Base-by-base conservation (phyloP, 2,329 filamentous ascomycete species). In the Capronia epimyces region DNA sequence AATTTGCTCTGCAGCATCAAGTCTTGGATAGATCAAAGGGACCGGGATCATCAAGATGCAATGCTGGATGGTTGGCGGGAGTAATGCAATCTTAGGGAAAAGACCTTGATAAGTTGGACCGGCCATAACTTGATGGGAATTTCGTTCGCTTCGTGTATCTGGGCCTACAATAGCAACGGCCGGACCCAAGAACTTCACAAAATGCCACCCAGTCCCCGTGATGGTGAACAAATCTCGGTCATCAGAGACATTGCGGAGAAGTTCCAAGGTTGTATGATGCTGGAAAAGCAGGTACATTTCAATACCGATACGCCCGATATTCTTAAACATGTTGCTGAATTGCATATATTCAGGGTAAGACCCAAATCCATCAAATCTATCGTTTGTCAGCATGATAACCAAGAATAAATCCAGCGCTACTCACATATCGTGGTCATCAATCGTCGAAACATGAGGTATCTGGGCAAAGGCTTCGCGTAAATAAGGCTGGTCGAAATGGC, bases 311-410 rank as follows among this genome's bases (percentile, higher is more conserved):
- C 93, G 83, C 20, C 93, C 93, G 64, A 97, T 95, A 65, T 97
- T 97, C 72, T 95, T 96, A 76, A 98, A 97, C 72, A 97, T 89
- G 58, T 95, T 86, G 15, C 89, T 96, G 60, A 87, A 87, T 66
- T 98, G 93, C 91, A 98, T 97, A 66, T 97, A 94, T 56, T 95
- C 89, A 0, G 93, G 93, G 64, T 97, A 98, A 1, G 89, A 95
- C 24, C 93, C 93, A 62, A 93, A 98, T 21, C 93, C 93, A 65
- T 98, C 93, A 62, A 98, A 98, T 52, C 89, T 95, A 64, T 31
- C 63, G 37, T 46, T 13, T 15, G 21, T 56, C 25, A 50, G 40
- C 39, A 43, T 16, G 2, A 37, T 24, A 7, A 18, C 7, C 16
- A 12, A 18, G 16, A 37, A 15, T 8, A 7, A 15, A 9, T 4